Base-by-base conservation (phyloP, 208 protist genomes). In the Trypanosoma conorhini region DNA sequence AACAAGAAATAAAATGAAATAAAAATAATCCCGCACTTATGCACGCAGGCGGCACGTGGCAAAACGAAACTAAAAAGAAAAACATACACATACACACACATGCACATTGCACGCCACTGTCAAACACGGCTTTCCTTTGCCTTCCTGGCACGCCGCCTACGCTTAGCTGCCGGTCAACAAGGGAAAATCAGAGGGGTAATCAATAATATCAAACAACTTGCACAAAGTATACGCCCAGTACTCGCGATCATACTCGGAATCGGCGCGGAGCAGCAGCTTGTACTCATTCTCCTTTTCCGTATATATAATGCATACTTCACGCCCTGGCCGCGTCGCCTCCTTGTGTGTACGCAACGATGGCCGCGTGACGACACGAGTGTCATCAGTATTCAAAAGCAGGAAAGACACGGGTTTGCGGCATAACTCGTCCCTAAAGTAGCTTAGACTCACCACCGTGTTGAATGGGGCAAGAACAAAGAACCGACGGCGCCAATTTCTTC, bases 291-390 rank as follows among this genome's bases (percentile, higher is more conserved):
- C 65, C 19, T 77, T 54, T 33, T 88, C 86, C 13, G 67, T 55
- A 72, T 83, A 89, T 35, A 89, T 76, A 65, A 91, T 40, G 61
- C 81, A 87, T 21, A 91, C 31, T 31, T 91, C 85, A 3, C 79
- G 79, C 15, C 76, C 82, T 0, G 85, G 77, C 24, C 77, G 77
- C 13, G 21, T 77, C 19, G 82, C 85, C 64, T 87, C 82, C 56
- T 85, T 87, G 67, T 91, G 85, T 57, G 79, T 85, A 40, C 72
- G 78, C 13, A 70, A 24, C 0, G 85, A 82, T 0, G 85, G 85
- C 13, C 77, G 70, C 24, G 79, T 84, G 12, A 91, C 81, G 63
- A 92, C 71, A 42, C 81, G 78, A 8, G 81, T 87, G 59, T 80
- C 81, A 28, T 71, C 63, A 15, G 79, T 63, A 55, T 79, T 62